Base-by-base conservation (phyloP, 306 rosid genomes). In the Hippophae rhamnoides region DNA sequence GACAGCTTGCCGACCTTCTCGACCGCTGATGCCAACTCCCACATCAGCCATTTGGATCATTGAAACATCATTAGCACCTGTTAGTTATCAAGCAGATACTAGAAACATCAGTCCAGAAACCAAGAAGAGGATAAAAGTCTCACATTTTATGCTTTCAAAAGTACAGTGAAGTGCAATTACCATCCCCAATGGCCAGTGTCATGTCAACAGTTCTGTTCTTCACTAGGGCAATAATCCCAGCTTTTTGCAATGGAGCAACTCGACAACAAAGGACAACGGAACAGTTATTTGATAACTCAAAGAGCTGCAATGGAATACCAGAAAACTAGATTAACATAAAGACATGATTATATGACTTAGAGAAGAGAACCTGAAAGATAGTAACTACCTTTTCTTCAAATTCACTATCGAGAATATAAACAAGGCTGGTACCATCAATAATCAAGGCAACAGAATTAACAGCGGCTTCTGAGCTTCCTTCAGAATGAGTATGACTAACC, bases 11-110 rank as follows among this genome's bases (percentile, higher is more conserved):
- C 99, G 99, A 56, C 99, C 99, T 72, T 93, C 99, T 82, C 85
- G 96, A 64, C 99, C 99, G 26, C 99, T 85, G 66, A 93, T 88
- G 74, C 99, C 99, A 66, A 93, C 95, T 59, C 99, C 99, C 68
- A 93, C 99, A 84, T 93, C 99, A 56, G 99, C 99, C 99, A 84
- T 93, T 81, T 92, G 98, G 78, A 92, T 92, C 98, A 92, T 93
- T 55, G 99, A 85, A 71, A 93, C 99, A 46, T 93, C 99, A 69
- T 93, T 93, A 66, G 99, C 99, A 57, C 99, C 99, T 93, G 83
- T 47, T 31, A 31, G 5, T 31, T 31, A 31, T 6, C 2, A n/a
- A 49, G 8, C 53, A 49, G n/a, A 49, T 23, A 49, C 5, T 12
- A 49, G 12, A 2, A 49, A 13, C 23, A 40, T 60, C 61, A 47